Percentiles rank a stretch among this genome's conserved stretches.
phyloP scores from a whole-genome alignment of 805 yeast genomes.

The Spathaspora sp. region DNA sequence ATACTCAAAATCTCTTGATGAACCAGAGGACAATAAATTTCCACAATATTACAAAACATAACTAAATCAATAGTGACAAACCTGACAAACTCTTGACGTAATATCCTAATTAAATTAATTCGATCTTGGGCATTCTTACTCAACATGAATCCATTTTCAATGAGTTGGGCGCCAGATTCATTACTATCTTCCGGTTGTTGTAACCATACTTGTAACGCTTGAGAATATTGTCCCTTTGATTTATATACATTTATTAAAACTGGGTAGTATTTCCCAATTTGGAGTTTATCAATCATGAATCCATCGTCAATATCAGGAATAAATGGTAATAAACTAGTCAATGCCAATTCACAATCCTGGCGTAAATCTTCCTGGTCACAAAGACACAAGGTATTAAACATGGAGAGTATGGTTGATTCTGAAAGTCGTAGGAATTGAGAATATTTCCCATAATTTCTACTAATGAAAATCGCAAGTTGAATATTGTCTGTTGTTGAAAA shows the following conservation, averaged over 20 bases:
- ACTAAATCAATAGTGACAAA: conserved; percentile 25
- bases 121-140: conserved; percentile 19
- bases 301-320: conserved; percentile 34
- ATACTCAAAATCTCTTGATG: conserved; percentile 34
- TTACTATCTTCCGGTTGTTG: conserved; percentile 9
- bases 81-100: conserved; percentile 20
- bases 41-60: conserved; percentile 34
- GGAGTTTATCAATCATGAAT: conserved; percentile 46
- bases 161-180: conserved; percentile 11
- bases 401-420: conserved; percentile 48
- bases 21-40: conserved; percentile 32
- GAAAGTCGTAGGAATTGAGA: conserved; percentile 75
- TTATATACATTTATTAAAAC: conserved; percentile 59
- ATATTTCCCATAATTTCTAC: conserved; percentile 80
- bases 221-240: conserved; percentile 47
- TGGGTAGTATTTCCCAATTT: conserved; percentile 51
- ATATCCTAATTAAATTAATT: conserved; percentile 17
- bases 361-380: conserved; percentile 1
- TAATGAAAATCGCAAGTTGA: conserved; percentile 63
- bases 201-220: conserved; percentile 55
- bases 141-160: conserved; percentile 21
- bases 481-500: conserved; percentile 22
- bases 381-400: conserved; percentile 40
- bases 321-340: conserved; percentile 71
- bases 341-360: conserved; percentile 67